Conservation (phyloP, 176 grass and related monocot genomes). For the Thinopyrum elongatum region DNA sequence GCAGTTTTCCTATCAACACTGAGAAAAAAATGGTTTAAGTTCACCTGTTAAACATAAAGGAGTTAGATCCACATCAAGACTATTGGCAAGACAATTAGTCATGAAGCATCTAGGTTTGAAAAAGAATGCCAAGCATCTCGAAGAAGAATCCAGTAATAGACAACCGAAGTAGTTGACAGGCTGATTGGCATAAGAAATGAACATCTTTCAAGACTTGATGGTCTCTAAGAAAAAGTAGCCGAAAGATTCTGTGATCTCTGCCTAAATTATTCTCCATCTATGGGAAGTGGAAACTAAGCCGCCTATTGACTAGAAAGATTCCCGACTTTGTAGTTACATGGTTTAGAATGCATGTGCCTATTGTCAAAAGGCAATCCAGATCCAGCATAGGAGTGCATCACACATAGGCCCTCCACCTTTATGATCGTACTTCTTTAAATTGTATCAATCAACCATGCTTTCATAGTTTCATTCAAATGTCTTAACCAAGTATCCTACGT, state of each 20-base stretch:
- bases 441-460: neutral
- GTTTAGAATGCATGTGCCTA: neutral
- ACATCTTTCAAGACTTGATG: slow-evolving; percentile 9
- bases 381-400: neutral
- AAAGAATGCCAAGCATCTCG: slow-evolving; percentile 10
- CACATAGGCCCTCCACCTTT: neutral
- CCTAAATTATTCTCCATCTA: slow-evolving; percentile 1
- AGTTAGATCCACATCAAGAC: neutral
- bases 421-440: neutral
- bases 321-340: neutral
- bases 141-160: slow-evolving; percentile 16
- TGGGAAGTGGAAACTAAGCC: neutral
- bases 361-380: neutral
- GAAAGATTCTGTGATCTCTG: neutral
- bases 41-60: neutral
- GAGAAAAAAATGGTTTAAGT: neutral
- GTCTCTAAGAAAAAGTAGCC: neutral
- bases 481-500: neutral
- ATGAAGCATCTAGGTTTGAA: neutral
- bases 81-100: neutral
- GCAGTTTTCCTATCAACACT: neutral
- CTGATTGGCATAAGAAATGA: neutral
- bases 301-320: neutral
- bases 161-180: neutral
- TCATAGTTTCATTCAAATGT: neutral